Conservation (phyloP, 2,329 filamentous ascomycete species). For the Knufia fluminis region DNA sequence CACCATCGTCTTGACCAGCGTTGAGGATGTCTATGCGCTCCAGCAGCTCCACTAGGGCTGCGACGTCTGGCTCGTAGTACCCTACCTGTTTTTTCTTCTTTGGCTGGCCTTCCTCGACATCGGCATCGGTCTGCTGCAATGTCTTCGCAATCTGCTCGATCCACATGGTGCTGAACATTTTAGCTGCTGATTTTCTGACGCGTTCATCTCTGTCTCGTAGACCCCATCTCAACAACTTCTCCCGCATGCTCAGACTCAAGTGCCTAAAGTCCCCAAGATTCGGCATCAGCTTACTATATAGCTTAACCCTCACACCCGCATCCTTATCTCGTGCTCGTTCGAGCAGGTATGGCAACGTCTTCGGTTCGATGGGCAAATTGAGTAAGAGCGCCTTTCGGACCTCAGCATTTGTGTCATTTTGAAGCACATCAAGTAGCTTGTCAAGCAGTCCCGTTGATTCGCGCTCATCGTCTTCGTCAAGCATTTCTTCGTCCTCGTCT, state of each 20-base stretch:
- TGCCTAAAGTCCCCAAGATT: constrained; percentile 90
- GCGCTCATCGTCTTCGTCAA: constrained; percentile 55
- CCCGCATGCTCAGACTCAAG: constrained; percentile 83
- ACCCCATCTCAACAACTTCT: constrained; percentile 92
- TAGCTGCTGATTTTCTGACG: constrained; percentile 82
- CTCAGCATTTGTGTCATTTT: constrained; percentile 90
- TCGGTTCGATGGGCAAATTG: constrained; percentile 78
- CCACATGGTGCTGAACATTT: constrained; percentile 91
- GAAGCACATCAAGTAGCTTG: constrained; percentile 77
- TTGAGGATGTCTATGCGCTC: constrained; percentile 92
- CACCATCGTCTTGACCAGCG: constrained; percentile 78
- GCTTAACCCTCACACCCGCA: constrained; percentile 67
- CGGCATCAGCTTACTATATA: constrained; percentile 81
- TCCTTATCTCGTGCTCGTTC: constrained; percentile 88
- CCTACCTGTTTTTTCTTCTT: constrained; percentile 40
- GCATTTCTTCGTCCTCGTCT: constrained; percentile 50
- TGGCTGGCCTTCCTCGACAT: constrained; percentile 38
- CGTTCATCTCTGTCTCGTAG: constrained; percentile 88
- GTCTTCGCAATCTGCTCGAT: constrained; percentile 84
- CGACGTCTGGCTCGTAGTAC: constrained; percentile 53
- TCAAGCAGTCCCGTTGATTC: constrained; percentile 62
- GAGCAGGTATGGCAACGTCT: constrained; percentile 75
- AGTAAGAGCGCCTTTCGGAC: constrained; percentile 79
- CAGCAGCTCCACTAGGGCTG: constrained; percentile 80
- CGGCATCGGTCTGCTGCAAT: constrained; percentile 27